Evolutionary conservation across 371 early-diverging fungal species (phyloP), one percentile per base, ranked within the genome.

Genomic region (Mycotypha africana): DNA sequence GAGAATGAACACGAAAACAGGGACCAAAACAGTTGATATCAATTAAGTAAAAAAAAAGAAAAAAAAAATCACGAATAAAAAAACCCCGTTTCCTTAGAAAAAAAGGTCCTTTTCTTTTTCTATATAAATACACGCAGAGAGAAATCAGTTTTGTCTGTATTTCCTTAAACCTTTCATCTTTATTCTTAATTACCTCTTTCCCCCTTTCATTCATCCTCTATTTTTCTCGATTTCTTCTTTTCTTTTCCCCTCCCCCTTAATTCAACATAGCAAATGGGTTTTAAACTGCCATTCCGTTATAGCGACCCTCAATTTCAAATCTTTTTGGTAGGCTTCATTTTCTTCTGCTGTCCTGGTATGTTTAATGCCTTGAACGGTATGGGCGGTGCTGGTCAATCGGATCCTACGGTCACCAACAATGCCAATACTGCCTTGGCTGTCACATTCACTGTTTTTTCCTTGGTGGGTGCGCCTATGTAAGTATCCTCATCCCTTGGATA

Each of bases 271-370:
- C n/a, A 9, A 33, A 58, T 61, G 44, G 60, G 42, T 39, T 60
- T 72, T 56, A 56, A 65, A 36, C 38, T 76, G 41, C 69, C 76
- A 37, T 78, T 79, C 66, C 72, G 65, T 40, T 62, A 62, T 23
- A 58, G 38, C 49, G 53, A 55, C 36, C 77, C 85, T 3, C 58
- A 78, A 53, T 63, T 73, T 44, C 88, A 88, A 63, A 77, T 88
- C 25, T 59, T 84, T 38, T 60, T 86, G 25, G 76, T 88, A 34
- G 83, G 84, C 14, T 67, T 88, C 37, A 78, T 86, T 44, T 86
- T 85, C 51, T 88, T 88, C 68, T 78, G 82, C 47, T 84, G 85
- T 53, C 88, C 91, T 14, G 91, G 89, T 45, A 89, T 89, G 91
- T 91, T 84, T 73, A 91, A 91, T 56, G 89, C 88, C 46, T 61